Conservation (phyloP, 163 green algal genomes). For the Prototheca cutis region DNA sequence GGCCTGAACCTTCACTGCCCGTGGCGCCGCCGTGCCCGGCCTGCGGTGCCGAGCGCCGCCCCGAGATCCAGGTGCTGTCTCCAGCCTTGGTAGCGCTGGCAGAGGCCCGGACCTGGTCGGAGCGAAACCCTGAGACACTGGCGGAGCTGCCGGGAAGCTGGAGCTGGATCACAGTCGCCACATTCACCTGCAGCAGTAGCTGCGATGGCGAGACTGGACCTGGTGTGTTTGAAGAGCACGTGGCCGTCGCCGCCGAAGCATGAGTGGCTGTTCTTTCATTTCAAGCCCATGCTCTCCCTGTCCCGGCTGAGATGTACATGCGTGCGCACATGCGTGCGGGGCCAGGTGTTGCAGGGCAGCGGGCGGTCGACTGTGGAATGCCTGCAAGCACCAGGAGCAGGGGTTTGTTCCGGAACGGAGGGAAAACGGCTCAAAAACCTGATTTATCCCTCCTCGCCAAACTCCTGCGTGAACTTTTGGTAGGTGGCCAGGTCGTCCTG, state of each 20-base stretch:
- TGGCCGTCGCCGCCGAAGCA: not conserved
- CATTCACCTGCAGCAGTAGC: constrained; percentile 11
- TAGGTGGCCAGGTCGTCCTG: constrained; percentile 74
- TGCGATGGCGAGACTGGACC: too few species aligned
- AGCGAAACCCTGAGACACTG: too few species aligned
- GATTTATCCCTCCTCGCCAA: constrained; percentile 74
- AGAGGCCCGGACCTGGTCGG: constrained; percentile 14
- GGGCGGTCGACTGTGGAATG: too few species aligned
- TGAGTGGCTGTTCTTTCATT: too few species aligned
- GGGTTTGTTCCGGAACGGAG: not conserved
- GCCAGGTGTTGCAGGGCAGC: too few species aligned
- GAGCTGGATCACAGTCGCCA: constrained; percentile 25
- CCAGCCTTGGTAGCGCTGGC: constrained; percentile 30
- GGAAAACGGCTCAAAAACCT: too few species aligned
- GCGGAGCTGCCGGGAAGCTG: constrained; percentile 15
- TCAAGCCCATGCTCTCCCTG: too few species aligned
- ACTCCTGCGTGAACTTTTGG: constrained; percentile 88
- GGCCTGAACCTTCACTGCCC: constrained; percentile 10
- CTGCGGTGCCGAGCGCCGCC: constrained; percentile 31
- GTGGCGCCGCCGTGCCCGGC: constrained; percentile 17
- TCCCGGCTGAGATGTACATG: too few species aligned
- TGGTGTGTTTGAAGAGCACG: too few species aligned
- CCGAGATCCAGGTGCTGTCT: constrained; percentile 57
- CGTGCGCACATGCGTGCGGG: too few species aligned
- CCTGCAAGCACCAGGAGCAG: too few species aligned